Base-by-base conservation (phyloP, 805 yeast species). In the Suhomyces vadensis region DNA sequence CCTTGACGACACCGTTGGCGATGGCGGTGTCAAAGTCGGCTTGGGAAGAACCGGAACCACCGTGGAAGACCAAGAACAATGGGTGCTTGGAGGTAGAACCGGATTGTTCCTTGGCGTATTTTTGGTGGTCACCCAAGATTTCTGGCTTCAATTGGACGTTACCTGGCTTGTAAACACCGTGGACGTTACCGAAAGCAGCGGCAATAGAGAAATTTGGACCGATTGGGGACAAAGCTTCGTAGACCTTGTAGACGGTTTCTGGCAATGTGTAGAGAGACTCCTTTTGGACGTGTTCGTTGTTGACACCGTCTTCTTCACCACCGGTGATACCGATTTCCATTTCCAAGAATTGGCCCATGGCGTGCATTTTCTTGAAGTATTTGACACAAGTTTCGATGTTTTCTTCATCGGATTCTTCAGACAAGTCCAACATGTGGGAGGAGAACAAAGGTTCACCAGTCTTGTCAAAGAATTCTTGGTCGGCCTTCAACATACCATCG, bases 241-340 rank as follows among this genome's bases (percentile, higher is more conserved):
- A 79, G 62, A 94, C 98, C 56, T 81, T 82, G 76, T 69, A 94
- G 44, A 94, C 96, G 58, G 96, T 92, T 77, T 87, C 96, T 62
- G 99, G 89, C 61, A 83, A 82, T 60, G 99, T 94, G 87, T 92
- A 94, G 63, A 94, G 78, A 54, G 86, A 70, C 53, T 87, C 90
- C 76, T 86, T 85, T 67, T 82, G 81, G 56, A 88, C 97, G 71
- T 82, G 79, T 75, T 92, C 95, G 83, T 94, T 94, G 85, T 94
- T 94, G 65, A 94, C 99, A 84, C 99, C 99, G 69, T 94, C 99
- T 78, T 94, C 99, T 81, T 94, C 99, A 85, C 99, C 99, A 78
- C 99, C 99, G 71, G 99, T 94, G 83, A 94, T 94, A 83, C 99
- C 99, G 69, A 94, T 94, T 81, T 94, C 99, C 99, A 94, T 94